Percentiles rank a stretch among this genome's conserved stretches.
Evolutionary conservation across 192 early-diverging fungal species (phyloP).

Genomic region (Glomus cerebriforme): DNA sequence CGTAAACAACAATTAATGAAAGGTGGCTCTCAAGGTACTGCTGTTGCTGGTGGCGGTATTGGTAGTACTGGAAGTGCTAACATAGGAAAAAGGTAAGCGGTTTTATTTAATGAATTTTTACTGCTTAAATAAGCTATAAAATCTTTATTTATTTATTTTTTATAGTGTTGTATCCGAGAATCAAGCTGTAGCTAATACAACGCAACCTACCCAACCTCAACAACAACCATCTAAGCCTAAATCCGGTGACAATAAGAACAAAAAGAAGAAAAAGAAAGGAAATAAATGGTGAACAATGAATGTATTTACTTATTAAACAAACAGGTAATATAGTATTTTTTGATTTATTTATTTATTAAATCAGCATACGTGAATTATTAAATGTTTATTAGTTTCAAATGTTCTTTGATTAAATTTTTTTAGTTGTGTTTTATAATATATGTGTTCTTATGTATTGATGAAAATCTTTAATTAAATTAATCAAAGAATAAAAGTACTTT

Average conservation of each 20-base stretch:
- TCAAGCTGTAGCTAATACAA: neutral
- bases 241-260: conserved; percentile 22
- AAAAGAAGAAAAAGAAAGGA: conserved; percentile 37
- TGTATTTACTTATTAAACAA: neutral
- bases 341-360: neutral
- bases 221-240: neutral
- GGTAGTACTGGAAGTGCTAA: conserved; percentile 74
- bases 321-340: neutral
- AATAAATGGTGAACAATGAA: neutral
- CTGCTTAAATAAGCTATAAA: too few relatives aligned
- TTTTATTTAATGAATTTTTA: neutral
- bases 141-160: neutral
- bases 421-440: too few relatives aligned
- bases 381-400: too few relatives aligned
- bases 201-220: neutral
- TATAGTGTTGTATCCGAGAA: neutral
- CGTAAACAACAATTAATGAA: conserved; percentile 54
- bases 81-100: conserved; percentile 47
- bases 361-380: too few relatives aligned
- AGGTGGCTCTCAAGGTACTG: conserved; percentile 68
- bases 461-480: too few relatives aligned
- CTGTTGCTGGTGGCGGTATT: conserved; percentile 66
- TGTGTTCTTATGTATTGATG: too few relatives aligned
- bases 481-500: too few relatives aligned
- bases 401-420: too few relatives aligned